Percentiles rank a stretch among this genome's conserved stretches.
Evolutionary conservation across 352 stramenopile genomes (phyloP).

Genomic region (Pythium apleroticum): DNA sequence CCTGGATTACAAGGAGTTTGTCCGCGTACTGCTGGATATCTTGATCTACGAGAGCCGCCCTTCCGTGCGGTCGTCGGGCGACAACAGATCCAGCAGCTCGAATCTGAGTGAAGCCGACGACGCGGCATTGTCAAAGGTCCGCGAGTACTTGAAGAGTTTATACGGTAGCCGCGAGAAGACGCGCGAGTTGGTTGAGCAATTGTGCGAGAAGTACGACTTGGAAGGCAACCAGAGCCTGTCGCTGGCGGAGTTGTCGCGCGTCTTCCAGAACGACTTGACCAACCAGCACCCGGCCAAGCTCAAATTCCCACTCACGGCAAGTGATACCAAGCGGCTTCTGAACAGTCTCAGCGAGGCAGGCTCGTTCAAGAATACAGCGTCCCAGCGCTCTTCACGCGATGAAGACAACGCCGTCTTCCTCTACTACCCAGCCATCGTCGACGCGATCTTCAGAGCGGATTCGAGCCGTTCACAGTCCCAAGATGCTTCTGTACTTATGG

Average conservation of each 20-base stretch:
- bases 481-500: not conserved
- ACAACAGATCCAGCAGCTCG: not conserved
- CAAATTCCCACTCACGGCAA: slow-evolving; percentile 36
- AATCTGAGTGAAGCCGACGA: not conserved
- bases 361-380: not conserved
- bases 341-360: slow-evolving; percentile 13
- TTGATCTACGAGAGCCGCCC: slow-evolving; percentile 42
- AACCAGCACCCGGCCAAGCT: slow-evolving; percentile 35
- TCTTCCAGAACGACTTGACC: slow-evolving; percentile 40
- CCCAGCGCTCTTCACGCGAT: not conserved
- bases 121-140: slow-evolving; percentile 22
- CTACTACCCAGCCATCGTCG: slow-evolving; percentile 38
- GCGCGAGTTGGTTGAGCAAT: slow-evolving; percentile 30
- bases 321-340: slow-evolving; percentile 34
- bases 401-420: slow-evolving; percentile 23
- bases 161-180: slow-evolving; percentile 14
- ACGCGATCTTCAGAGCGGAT: slow-evolving; percentile 31
- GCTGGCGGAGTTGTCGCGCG: slow-evolving; percentile 34
- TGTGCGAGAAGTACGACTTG: slow-evolving; percentile 57
- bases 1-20: slow-evolving; percentile 51
- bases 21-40: slow-evolving; percentile 53
- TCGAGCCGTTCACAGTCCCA: not conserved
- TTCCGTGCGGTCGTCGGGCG: slow-evolving; percentile 23
- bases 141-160: slow-evolving; percentile 51
- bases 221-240: slow-evolving; percentile 36